These are phyloP conservation scores for Porpolomopsis calyptriformis DNA, from an alignment of 768 basidiomycete genomes.

Conservation along the genomic window DNA sequence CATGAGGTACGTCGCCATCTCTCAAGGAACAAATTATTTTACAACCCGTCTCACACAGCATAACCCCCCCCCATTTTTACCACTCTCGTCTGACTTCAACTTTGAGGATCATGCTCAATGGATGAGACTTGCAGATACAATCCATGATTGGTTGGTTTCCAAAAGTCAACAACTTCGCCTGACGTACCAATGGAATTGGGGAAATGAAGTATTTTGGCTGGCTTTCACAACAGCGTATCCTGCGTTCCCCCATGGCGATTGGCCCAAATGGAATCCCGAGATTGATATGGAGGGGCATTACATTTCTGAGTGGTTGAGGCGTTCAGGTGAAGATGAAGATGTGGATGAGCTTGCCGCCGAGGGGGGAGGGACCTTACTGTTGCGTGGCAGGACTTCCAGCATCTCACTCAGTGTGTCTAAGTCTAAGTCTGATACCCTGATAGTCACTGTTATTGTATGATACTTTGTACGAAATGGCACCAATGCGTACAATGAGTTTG, in stretches of 20 bases:
- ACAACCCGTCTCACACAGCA: too few relatives aligned
- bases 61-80: conserved; percentile 6
- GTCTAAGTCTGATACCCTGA: too few relatives aligned
- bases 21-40: too few relatives aligned
- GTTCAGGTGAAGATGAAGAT: background rate
- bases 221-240: conserved; percentile 9
- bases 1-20: background rate
- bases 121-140: conserved; percentile 4
- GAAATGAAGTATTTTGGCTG: conserved; percentile 8
- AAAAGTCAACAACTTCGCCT: background rate
- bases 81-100: conserved; percentile 6
- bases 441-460: too few relatives aligned
- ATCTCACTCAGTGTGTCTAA: conserved; percentile 12
- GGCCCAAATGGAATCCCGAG: conserved; percentile 6
- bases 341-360: too few relatives aligned
- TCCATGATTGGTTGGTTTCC: conserved; percentile 3
- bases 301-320: background rate
- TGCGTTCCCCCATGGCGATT: conserved; percentile 7
- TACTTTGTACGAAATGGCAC: too few relatives aligned
- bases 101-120: too few relatives aligned
- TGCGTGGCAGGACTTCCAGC: conserved; percentile 1
- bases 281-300: conserved; percentile 7
- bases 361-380: background rate
- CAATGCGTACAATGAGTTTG: too few relatives aligned
- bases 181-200: conserved; percentile 4